Percentiles rank a stretch among this genome's conserved stretches.
phyloP scores from a whole-genome alignment of 2,329 filamentous ascomycete species.

The Xylaria multiplex region DNA sequence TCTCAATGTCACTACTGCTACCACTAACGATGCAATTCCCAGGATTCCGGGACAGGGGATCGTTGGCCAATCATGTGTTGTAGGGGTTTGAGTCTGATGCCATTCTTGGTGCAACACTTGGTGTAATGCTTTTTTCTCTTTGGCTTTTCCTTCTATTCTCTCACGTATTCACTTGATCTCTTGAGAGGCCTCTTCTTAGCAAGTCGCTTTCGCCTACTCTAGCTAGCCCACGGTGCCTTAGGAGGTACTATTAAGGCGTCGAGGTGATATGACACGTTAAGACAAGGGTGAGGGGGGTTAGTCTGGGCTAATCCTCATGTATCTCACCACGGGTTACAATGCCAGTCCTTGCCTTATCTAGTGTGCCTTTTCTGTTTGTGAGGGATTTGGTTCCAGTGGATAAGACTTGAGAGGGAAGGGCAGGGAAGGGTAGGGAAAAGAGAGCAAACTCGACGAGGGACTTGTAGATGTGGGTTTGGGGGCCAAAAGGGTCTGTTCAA shows the following conservation, averaged over 20 bases:
- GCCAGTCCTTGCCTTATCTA: slow-evolving; percentile 8
- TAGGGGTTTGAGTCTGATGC: slow-evolving; percentile 18
- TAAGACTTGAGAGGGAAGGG: background rate
- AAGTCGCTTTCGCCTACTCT: background rate
- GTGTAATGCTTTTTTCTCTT: background rate
- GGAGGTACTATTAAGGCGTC: slow-evolving; percentile 1
- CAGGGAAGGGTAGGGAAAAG: too few relatives aligned
- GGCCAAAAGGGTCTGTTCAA: slow-evolving; percentile 24
- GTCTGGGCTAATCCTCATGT: slow-evolving; percentile 28
- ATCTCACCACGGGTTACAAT: slow-evolving; percentile 11
- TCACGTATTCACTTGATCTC: background rate
- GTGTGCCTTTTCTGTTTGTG: slow-evolving; percentile 13
- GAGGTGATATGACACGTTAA: background rate
- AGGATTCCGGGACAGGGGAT: slow-evolving; percentile 38
- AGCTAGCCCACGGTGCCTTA: background rate
- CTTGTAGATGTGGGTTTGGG: slow-evolving; percentile 26
- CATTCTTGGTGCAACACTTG: slow-evolving; percentile 21
- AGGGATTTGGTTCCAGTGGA: slow-evolving; percentile 2
- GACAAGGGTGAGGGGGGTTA: background rate
- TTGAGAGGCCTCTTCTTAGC: background rate
- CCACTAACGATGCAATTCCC: slow-evolving; percentile 35
- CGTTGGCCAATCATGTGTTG: slow-evolving; percentile 29
- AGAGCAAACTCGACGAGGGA: background rate
- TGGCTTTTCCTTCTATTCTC: slow-evolving; percentile 1
- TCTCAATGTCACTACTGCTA: background rate